phyloP scores from a whole-genome alignment of 164 flowering plant species.

The Aristolochia fimbriata region DNA sequence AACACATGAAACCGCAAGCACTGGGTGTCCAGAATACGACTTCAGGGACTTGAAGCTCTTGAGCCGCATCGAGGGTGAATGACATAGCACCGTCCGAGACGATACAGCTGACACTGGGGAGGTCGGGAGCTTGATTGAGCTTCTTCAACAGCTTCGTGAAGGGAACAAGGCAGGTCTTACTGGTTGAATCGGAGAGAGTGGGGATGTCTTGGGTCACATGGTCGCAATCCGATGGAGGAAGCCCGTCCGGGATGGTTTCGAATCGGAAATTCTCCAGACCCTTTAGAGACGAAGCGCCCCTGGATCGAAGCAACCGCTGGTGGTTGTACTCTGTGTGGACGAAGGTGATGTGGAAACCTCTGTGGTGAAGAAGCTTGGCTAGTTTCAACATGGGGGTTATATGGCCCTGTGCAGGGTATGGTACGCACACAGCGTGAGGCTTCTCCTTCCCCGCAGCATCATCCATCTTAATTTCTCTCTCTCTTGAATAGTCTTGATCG shows the following conservation, averaged over 20 bases:
- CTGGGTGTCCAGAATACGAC: constrained; percentile 21
- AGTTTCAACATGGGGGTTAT: constrained; percentile 16
- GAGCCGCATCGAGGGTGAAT: constrained; percentile 21
- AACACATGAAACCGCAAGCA: constrained; percentile 23
- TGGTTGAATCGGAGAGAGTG: constrained; percentile 16
- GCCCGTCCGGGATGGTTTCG: constrained; percentile 27
- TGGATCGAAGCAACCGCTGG: constrained; percentile 5
- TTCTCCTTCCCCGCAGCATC: background rate
- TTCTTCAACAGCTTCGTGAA: constrained; percentile 18
- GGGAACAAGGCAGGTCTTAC: constrained; percentile 19
- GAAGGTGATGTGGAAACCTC: constrained; percentile 23
- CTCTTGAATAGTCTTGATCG: background rate
- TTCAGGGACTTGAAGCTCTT: constrained; percentile 18
- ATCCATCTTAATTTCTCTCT: background rate
- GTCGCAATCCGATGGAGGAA: constrained; percentile 24
- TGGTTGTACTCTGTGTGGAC: constrained; percentile 16
- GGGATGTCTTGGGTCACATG: constrained; percentile 30
- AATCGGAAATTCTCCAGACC: constrained; percentile 18
- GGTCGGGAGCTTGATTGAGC: constrained; percentile 10
- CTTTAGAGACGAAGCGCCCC: constrained; percentile 4
- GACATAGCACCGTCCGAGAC: constrained; percentile 21
- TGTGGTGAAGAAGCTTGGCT: constrained; percentile 15
- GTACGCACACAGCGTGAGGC: constrained; percentile 22
- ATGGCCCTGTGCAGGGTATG: constrained; percentile 21
- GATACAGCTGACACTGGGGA: constrained; percentile 15